These are phyloP conservation scores for Sequoiadendron giganteum DNA, from an alignment of 75 land plant genomes.

Conservation along the genomic window DNA sequence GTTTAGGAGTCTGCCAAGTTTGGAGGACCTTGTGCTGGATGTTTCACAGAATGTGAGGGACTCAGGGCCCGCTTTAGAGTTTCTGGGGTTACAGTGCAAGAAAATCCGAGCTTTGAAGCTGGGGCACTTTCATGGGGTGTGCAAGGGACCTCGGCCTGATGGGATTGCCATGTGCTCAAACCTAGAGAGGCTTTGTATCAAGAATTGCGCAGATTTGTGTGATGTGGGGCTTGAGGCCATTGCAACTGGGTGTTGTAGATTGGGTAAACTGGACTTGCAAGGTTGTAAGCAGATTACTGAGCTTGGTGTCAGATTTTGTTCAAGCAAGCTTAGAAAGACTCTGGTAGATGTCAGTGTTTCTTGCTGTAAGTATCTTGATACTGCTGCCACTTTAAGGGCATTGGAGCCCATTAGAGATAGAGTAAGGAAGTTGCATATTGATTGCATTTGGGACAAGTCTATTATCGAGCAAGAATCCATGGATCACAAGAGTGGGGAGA, in stretches of 20 bases:
- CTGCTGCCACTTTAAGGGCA: constrained; percentile 48
- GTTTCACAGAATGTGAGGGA: constrained; percentile 72
- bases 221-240: constrained; percentile 56
- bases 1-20: constrained; percentile 43
- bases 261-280: constrained; percentile 42
- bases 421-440: constrained; percentile 58
- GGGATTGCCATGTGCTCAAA: constrained; percentile 65
- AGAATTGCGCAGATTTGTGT: constrained; percentile 60
- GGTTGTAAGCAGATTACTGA: constrained; percentile 55
- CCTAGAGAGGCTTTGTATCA: constrained; percentile 52
- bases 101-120: constrained; percentile 47
- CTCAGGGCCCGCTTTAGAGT: constrained; percentile 59
- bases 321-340: constrained; percentile 36
- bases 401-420: constrained; percentile 61
- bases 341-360: constrained; percentile 68
- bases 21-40: constrained; percentile 65
- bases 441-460: constrained; percentile 61
- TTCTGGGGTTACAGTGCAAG: constrained; percentile 43
- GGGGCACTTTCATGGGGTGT: constrained; percentile 75
- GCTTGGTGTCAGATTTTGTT: constrained; percentile 57
- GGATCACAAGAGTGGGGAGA: background rate
- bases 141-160: constrained; percentile 54
- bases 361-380: constrained; percentile 56
- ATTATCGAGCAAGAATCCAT: constrained; percentile 11
- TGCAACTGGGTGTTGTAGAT: constrained; percentile 44